Base-by-base conservation (phyloP, 352 stramenopile species). In the Pilasporangium apinafurcum region DNA sequence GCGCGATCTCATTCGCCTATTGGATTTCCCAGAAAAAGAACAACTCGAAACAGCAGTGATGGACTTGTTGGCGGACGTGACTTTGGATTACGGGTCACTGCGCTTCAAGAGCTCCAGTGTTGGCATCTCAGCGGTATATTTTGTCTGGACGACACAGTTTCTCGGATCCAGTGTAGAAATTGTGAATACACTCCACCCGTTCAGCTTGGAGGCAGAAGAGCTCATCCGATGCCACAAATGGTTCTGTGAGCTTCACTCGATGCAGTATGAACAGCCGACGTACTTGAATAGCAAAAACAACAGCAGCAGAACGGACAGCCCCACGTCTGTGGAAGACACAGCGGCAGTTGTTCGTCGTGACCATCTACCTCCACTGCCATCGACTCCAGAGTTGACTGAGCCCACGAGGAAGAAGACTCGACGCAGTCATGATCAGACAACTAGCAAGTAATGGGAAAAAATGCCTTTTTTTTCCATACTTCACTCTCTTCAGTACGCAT, bases 261-360 rank as follows among this genome's bases (percentile, higher is more conserved):
- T 37, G 27, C 37, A 51, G 13, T 43, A 62, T 28, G 29, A 56
- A 14, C 49, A 49, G 33, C 31, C 49, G 13, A 59, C 56, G 24
- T 74, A 70, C 40, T 46, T 70, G 17, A 74, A 59, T 14, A 40
- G 37, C 46, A 74, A 70, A 45, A 44, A 39, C 7, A 52, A 68
- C 39, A n/a, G 44, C 3, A 63, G 51, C 4, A 54, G 63, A 8
- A 62, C 63, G 24, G 59, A 68, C 37, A 74, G 63, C 48, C 63
- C 63, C 2, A 74, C 63, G 18, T 59, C 48, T 13, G 59, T 70
- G 9, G 63, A 74, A 2, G 63, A 69, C 14, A 28, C 42, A 39
- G 34, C 34, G 34, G n/a, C n/a, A n/a, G n/a, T n/a, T n/a, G n/a
- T n/a, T n/a, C n/a, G n/a, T n/a, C n/a, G n/a, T n/a, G n/a, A n/a